phyloP scores from a whole-genome alignment of 2,329 filamentous ascomycete genomes.

The Pseudogymnoascus pannorum region DNA sequence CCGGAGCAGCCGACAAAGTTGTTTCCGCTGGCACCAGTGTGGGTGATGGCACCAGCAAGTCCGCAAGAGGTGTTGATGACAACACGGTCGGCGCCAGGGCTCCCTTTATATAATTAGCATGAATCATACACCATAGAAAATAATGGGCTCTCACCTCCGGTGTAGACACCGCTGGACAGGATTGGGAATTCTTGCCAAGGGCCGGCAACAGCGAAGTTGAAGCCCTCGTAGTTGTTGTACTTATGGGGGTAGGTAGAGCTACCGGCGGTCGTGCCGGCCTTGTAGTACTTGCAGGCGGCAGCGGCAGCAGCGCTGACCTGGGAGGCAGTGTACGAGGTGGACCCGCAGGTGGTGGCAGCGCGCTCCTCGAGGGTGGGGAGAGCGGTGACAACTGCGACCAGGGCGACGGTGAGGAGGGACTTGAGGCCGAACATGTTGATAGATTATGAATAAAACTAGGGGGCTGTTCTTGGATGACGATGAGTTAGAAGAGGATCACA shows the following conservation, averaged over 20 bases:
- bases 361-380: conserved; percentile 30
- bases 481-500: neutral
- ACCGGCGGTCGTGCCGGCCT: conserved; percentile 32
- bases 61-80: conserved; percentile 50
- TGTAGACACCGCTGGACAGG: conserved; percentile 42
- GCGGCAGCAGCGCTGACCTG: conserved; percentile 43
- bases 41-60: conserved; percentile 59
- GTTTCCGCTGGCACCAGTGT: conserved; percentile 61
- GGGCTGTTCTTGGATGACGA: neutral
- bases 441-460: neutral
- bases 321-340: conserved; percentile 41
- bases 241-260: conserved; percentile 44
- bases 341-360: conserved; percentile 47
- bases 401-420: conserved; percentile 11
- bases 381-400: conserved; percentile 10
- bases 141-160: conserved; percentile 39
- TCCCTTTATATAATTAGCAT: conserved; percentile 33
- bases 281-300: conserved; percentile 45
- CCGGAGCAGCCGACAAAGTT: conserved; percentile 55
- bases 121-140: conserved; percentile 10
- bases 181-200: conserved; percentile 61
- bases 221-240: conserved; percentile 57
- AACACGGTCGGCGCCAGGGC: conserved; percentile 60
- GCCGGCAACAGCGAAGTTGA: conserved; percentile 47
- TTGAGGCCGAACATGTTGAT: neutral